Evolutionary conservation across 2,329 filamentous ascomycete species (phyloP).

Genomic region (Scytalidium lignicola): DNA sequence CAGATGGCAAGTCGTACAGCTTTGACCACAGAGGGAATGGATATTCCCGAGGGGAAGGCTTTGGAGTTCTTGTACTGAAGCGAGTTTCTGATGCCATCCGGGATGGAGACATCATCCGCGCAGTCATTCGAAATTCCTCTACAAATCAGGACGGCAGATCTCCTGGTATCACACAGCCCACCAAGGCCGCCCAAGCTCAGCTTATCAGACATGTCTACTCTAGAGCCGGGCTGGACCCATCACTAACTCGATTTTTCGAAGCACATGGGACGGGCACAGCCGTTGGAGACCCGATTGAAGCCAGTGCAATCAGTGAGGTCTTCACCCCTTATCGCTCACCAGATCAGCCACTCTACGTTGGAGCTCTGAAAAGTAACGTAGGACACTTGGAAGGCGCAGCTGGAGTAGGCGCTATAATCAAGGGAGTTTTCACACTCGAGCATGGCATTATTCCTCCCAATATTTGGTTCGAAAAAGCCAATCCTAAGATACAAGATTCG

Average conservation of each 20-base stretch:
- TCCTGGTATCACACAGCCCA: constrained; percentile 51
- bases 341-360: constrained; percentile 11
- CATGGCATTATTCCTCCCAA: constrained; percentile 18
- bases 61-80: constrained; percentile 54
- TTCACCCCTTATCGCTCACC: not conserved
- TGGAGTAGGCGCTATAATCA: constrained; percentile 37
- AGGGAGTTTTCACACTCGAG: constrained; percentile 21
- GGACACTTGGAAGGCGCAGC: constrained; percentile 40
- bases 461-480: constrained; percentile 22
- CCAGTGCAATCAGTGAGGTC: constrained; percentile 1
- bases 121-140: constrained; percentile 45
- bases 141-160: constrained; percentile 54
- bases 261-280: constrained; percentile 7
- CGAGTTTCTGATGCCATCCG: constrained; percentile 50
- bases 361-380: constrained; percentile 31
- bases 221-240: constrained; percentile 1
- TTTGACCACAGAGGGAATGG: constrained; percentile 57
- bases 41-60: constrained; percentile 59
- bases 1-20: constrained; percentile 35
- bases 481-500: constrained; percentile 31
- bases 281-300: constrained; percentile 8
- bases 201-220: constrained; percentile 2
- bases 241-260: constrained; percentile 1
- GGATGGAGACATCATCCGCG: constrained; percentile 52
- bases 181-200: constrained; percentile 32